Percentiles rank a stretch among this genome's conserved stretches.
These are phyloP conservation scores for Cryptosporidium ubiquitum DNA, from an alignment of 169 alveolate genomes.

Conservation along the genomic window DNA sequence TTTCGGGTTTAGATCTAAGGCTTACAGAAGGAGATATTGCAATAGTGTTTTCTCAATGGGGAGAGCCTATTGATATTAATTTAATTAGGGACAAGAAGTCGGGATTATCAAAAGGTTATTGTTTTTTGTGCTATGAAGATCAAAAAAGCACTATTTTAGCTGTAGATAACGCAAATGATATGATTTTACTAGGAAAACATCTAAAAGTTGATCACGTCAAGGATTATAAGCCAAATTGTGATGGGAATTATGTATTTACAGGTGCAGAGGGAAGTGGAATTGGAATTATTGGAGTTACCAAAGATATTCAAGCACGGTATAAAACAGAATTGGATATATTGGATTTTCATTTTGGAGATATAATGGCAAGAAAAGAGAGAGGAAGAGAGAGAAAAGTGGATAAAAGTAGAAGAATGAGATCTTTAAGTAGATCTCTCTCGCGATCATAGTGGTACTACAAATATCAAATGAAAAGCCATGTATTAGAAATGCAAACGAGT, in stretches of 20 bases:
- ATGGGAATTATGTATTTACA: neutral
- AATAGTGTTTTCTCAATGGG: slow-evolving; percentile 96
- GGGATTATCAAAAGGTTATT: slow-evolving; percentile 95
- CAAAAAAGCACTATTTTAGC: slow-evolving; percentile 98
- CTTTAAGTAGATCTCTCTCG: slow-evolving; percentile 49
- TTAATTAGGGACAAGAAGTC: slow-evolving; percentile 94
- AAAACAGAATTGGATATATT: slow-evolving; percentile 31
- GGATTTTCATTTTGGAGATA: neutral
- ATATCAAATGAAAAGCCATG: too few relatives aligned
- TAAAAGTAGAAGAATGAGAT: neutral
- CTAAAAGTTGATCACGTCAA: slow-evolving; percentile 95
- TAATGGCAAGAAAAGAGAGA: neutral
- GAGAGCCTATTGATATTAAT: slow-evolving; percentile 96
- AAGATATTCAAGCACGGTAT: slow-evolving; percentile 17
- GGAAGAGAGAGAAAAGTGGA: neutral
- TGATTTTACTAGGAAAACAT: slow-evolving; percentile 87
- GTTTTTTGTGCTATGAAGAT: slow-evolving; percentile 96
- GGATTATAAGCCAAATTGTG: slow-evolving; percentile 84
- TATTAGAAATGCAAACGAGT: too few relatives aligned
- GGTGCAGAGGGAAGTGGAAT: slow-evolving; percentile 70
- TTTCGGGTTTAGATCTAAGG: slow-evolving; percentile 90
- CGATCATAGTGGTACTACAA: too few relatives aligned
- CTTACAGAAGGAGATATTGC: slow-evolving; percentile 98
- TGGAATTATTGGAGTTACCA: slow-evolving; percentile 53
- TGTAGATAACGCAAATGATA: slow-evolving; percentile 98